phyloP scores from a whole-genome alignment of 352 stramenopile species.

The Globisporangium rhizosaccharum region DNA sequence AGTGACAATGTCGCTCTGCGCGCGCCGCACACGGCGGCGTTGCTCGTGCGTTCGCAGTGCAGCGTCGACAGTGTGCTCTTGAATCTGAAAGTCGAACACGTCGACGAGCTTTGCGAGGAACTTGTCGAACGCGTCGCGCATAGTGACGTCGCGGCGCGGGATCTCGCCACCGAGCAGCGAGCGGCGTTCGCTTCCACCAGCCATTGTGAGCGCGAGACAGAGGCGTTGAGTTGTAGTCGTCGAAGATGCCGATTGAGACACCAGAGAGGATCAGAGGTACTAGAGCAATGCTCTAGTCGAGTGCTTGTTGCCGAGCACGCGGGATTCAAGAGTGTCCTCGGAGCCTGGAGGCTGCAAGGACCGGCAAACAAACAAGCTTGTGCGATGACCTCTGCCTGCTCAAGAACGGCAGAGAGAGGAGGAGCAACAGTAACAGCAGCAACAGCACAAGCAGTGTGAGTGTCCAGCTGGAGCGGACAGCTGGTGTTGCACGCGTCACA shows the following conservation, averaged over 20 bases:
- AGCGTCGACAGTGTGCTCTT: constrained; percentile 1
- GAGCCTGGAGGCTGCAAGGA: neutral
- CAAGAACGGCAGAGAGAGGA: no score
- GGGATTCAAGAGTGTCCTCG: neutral
- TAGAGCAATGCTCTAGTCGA: neutral
- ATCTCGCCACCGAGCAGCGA: constrained; percentile 32
- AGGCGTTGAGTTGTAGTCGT: no score
- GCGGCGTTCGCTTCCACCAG: constrained; percentile 19
- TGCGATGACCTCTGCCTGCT: no score
- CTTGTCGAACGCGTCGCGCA: constrained; percentile 19
- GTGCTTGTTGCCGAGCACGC: neutral
- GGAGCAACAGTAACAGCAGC: neutral
- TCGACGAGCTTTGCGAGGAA: constrained; percentile 36
- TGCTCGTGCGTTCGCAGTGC: neutral
- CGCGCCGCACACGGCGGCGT: neutral
- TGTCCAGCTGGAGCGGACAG: neutral
- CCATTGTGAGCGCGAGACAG: constrained; percentile 7
- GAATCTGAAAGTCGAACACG: constrained; percentile 31
- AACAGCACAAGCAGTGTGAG: no score
- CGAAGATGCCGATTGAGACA: no score
- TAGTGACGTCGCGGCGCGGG: constrained; percentile 18
- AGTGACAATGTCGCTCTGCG: neutral
- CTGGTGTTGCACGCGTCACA: neutral
- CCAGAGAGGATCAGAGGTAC: neutral
- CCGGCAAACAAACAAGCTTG: no score